Percentiles rank a stretch among this genome's conserved stretches.
Conservation (phyloP, 2,329 filamentous ascomycete species). For the Colletotrichum kahawae region DNA sequence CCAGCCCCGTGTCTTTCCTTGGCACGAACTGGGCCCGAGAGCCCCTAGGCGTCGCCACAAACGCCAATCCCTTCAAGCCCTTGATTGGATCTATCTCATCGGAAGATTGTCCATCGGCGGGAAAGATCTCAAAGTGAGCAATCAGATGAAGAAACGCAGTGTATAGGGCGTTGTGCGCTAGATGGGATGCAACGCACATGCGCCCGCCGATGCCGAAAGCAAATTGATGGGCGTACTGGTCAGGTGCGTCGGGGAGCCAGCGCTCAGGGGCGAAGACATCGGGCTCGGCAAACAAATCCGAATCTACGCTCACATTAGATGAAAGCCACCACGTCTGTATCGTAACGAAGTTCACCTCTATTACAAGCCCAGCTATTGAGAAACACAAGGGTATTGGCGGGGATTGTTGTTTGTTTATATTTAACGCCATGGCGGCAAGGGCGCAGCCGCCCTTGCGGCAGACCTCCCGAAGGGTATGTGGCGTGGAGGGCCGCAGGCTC, state of each 20-base stretch:
- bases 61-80: constrained; percentile 36
- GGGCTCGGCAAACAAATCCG: constrained; percentile 66
- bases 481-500: too few species aligned
- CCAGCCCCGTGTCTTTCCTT: neutral
- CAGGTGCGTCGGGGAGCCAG: constrained; percentile 37
- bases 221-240: constrained; percentile 47
- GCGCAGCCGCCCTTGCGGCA: too few species aligned
- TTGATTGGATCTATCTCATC: constrained; percentile 8
- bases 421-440: too few species aligned
- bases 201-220: constrained; percentile 57
- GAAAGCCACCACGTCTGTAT: neutral
- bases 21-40: constrained; percentile 21
- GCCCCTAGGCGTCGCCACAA: constrained; percentile 19
- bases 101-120: neutral
- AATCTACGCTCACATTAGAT: constrained; percentile 42
- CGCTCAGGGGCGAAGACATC: constrained; percentile 60
- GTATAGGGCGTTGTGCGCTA: constrained; percentile 58
- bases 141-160: constrained; percentile 56
- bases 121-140: constrained; percentile 50
- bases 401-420: too few species aligned
- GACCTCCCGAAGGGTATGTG: too few species aligned
- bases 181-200: constrained; percentile 61
- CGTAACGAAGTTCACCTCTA: constrained; percentile 23
- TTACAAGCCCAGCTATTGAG: constrained; percentile 33
- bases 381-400: constrained; percentile 54